Evolutionary conservation across 371 early-diverging fungal species (phyloP).

Genomic region (Mucor lusitanicus): DNA sequence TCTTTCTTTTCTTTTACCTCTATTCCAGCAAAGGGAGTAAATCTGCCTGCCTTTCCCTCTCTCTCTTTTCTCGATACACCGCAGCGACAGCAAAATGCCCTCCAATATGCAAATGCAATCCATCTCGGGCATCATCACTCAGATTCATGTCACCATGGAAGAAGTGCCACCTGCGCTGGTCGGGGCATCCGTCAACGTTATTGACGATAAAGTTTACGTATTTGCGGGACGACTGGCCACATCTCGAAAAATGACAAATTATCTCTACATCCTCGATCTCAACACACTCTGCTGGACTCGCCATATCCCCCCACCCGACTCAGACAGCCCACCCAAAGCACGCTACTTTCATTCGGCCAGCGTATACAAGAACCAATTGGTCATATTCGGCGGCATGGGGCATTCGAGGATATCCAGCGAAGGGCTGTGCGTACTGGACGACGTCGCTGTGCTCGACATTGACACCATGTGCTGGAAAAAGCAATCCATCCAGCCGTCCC

Average conservation of each 20-base stretch:
- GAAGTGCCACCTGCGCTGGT: slow-evolving; percentile 80
- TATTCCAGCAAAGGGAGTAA: neutral
- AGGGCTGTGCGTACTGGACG: slow-evolving; percentile 66
- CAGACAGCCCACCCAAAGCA: slow-evolving; percentile 49
- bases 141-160: slow-evolving; percentile 65
- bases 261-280: slow-evolving; percentile 67
- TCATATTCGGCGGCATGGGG: slow-evolving; percentile 70
- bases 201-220: slow-evolving; percentile 64
- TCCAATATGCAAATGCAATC: slow-evolving; percentile 48
- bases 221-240: slow-evolving; percentile 75
- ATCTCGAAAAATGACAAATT: slow-evolving; percentile 69
- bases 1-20: neutral
- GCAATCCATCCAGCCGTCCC: slow-evolving; percentile 47
- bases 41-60: neutral
- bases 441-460: slow-evolving; percentile 71
- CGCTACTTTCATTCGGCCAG: slow-evolving; percentile 80
- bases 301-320: slow-evolving; percentile 42
- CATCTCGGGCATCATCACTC: slow-evolving; percentile 70
- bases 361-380: slow-evolving; percentile 51
- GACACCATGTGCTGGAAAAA: slow-evolving; percentile 64
- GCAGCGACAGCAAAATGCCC: neutral
- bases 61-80: neutral
- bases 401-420: slow-evolving; percentile 26
- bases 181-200: slow-evolving; percentile 70
- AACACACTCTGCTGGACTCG: slow-evolving; percentile 62